Base-by-base conservation (phyloP, 2,329 filamentous ascomycete genomes). In the Penicillium digitatum region DNA sequence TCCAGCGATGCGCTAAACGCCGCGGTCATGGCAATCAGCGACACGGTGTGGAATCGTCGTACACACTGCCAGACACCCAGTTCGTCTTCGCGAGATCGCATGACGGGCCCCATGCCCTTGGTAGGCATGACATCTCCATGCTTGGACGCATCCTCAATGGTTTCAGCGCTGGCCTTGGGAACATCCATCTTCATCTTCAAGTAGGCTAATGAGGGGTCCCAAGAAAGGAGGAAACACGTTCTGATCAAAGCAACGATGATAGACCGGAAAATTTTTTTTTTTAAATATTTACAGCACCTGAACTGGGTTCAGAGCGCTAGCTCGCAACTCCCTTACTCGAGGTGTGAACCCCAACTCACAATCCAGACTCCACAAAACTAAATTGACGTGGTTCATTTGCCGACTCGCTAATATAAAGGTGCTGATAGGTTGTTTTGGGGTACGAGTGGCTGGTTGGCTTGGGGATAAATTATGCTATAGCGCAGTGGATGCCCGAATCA, bases 1-100 rank as follows among this genome's bases (percentile, higher is more conserved):
- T 77, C 75, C 0, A 77, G 61, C 0, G 74, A 70, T 14, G 75
- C 74, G 44, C 69, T 71, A 47, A 77, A 78, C 0, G 75, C 72
- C 5, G 73, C 74, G 45, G 60, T 53, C 74, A 77, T 77, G 2
- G 72, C 73, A 24, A 77, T 68, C 26, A 62, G 18, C 0, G 68
- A 70, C 0, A 74, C 65, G 1, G 61, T 56, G 37, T 74, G 76
- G 64, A 73, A 75, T 43, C 65, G 63, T 7, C 57, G 55, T 6
- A 72, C 66, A 42, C 65, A 71, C 47, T 74, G 62, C 74, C 72
- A 76, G n/a, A 77, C 63, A 27, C 62, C 60, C 3, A 76, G 62
- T 40, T 76, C 70, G 52, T 78, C 75, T 5, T 64, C 58, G 5
- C 64, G 69, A 5, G 71, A 69, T 9, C 74, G 68, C 72, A 76